Base-by-base conservation (phyloP, 2,329 filamentous ascomycete species). In the Xylaria sp. region DNA sequence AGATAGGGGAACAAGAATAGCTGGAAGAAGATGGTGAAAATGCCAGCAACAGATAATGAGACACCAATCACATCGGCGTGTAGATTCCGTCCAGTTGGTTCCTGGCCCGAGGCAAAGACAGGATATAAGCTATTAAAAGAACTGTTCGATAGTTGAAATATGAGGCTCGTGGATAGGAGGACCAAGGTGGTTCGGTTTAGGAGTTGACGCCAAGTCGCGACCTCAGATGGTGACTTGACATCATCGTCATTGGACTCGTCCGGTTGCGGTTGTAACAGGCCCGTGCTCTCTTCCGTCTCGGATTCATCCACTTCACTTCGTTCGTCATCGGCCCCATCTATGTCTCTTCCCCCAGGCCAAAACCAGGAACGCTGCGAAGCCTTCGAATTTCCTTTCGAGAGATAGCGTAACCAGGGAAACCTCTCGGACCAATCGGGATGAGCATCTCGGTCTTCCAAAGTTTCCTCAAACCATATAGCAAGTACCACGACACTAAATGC, bases 61-160 rank as follows among this genome's bases (percentile, higher is more conserved):
- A 97, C 80, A 0, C 96, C 96, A 50, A 98, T 97, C 66, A 92
- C 93, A 63, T 89, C 86, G 0, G 95, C 93, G 0, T 86, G 86
- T 3, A 98, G 83, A 0, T 85, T 84, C 45, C 96, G 90, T 20
- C 96, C 96, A 0, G 90, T 90, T 0, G 96, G 96, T 0, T 89
- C 84, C 0, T 86, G 79, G 0, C 91, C 89, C 61, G 94, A 90
- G 0, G 91, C 92, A 73, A 98, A 99, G 61, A 98, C 95, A 0
- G 96, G 96, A 74, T 96, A 99, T 0, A 99, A 83, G 20, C 93
- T 95, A 79, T 97, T 97, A 85, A 94, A 99, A 3, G 93, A 94
- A 71, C 97, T 93, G 78, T 98, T 98, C 67, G 92, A 90, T 5
- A 99, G 85, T 75, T 97, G 94, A 76, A 98, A 99, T 56, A 98